phyloP scores from a whole-genome alignment of 2,329 filamentous ascomycete species.

The Penicillium brasilianum region DNA sequence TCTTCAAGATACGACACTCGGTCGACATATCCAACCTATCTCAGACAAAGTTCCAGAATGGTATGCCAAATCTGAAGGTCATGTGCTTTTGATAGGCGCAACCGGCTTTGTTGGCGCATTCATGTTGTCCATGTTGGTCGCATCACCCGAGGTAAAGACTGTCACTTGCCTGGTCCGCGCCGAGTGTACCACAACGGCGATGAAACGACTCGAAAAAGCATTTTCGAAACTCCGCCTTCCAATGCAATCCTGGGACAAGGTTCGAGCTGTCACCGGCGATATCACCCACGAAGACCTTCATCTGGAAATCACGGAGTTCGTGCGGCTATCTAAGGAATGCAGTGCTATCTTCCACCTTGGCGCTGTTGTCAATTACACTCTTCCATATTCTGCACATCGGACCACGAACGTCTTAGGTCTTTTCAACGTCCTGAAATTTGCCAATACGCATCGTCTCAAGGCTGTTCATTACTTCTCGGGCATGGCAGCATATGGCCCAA shows the following conservation, averaged over 20 bases:
- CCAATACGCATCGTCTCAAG: conserved; percentile 19
- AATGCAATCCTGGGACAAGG: conserved; percentile 8
- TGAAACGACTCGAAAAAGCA: conserved; percentile 13
- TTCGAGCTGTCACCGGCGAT: conserved; percentile 14
- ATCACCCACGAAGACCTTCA: conserved; percentile 11
- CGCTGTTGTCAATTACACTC: conserved; percentile 15
- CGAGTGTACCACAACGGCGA: background rate
- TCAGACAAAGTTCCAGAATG: background rate
- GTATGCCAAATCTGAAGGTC: conserved; percentile 1
- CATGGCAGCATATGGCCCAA: conserved; percentile 24
- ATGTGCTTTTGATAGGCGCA: conserved; percentile 2
- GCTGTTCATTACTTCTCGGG: conserved; percentile 26
- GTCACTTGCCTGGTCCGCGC: conserved; percentile 27
- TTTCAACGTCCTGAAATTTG: conserved; percentile 9
- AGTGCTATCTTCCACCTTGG: conserved; percentile 24
- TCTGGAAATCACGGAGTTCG: conserved; percentile 1
- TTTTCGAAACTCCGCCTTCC: conserved; percentile 11
- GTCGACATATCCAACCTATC: background rate
- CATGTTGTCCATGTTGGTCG: conserved; percentile 1
- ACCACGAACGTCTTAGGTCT: conserved; percentile 13
- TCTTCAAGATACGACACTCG: background rate
- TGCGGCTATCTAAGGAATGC: background rate
- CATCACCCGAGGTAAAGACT: background rate
- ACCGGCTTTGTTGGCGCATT: background rate
- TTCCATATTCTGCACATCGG: conserved; percentile 15